Conservation (phyloP, 2,329 filamentous ascomycete species). For the Hymenoscyphus repandus region DNA sequence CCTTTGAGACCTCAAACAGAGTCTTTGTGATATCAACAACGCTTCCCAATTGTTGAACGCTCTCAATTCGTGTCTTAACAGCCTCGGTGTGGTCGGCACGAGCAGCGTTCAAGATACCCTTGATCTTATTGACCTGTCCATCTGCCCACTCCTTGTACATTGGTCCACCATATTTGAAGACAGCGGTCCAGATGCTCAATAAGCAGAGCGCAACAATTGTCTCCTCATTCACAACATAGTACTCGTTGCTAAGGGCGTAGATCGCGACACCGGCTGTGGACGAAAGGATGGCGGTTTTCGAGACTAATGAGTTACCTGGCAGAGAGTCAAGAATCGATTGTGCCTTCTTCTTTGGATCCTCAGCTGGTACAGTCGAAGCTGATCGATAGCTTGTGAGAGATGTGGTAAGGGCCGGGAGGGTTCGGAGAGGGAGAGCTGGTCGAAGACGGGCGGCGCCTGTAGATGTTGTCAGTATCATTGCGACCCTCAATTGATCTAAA, state of each 20-base stretch:
- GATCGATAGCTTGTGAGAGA: slow-evolving; percentile 61
- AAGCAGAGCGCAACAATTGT: slow-evolving; percentile 90
- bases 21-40: slow-evolving; percentile 97
- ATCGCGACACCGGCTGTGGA: slow-evolving; percentile 84
- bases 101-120: slow-evolving; percentile 89
- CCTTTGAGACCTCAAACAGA: slow-evolving; percentile 97
- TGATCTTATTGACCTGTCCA: slow-evolving; percentile 84
- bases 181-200: slow-evolving; percentile 83
- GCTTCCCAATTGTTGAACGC: slow-evolving; percentile 87
- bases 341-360: slow-evolving; percentile 95
- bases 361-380: slow-evolving; percentile 70
- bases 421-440: slow-evolving; percentile 69
- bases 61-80: slow-evolving; percentile 90
- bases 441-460: slow-evolving; percentile 79
- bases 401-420: slow-evolving; percentile 68
- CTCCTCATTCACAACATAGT: slow-evolving; percentile 99
- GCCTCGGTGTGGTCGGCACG: slow-evolving; percentile 92
- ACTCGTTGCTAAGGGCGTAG: slow-evolving; percentile 98
- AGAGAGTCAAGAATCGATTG: slow-evolving; percentile 91
- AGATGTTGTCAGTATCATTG: slow-evolving; percentile 38
- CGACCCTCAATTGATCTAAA: slow-evolving; percentile 20
- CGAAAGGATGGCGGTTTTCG: slow-evolving; percentile 96
- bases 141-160: slow-evolving; percentile 91
- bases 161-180: slow-evolving; percentile 91
- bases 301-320: slow-evolving; percentile 85